phyloP scores from a whole-genome alignment of 164 flowering plant species.

The Umbilicus rupestris region DNA sequence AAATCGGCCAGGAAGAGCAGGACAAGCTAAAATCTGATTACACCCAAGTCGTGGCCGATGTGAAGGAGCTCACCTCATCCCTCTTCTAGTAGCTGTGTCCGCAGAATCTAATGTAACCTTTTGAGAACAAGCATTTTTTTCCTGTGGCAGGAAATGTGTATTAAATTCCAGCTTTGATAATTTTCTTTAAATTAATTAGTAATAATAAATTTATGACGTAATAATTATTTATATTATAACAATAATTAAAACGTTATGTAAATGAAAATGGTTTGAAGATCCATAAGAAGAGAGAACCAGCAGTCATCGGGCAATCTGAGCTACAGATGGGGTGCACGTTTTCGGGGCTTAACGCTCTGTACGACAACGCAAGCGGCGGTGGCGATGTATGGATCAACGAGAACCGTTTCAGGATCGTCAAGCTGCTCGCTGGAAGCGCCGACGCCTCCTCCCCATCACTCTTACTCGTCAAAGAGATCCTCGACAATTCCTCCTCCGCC shows the following conservation, averaged over 20 bases:
- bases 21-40: slow-evolving; percentile 66
- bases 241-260: no score
- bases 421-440: slow-evolving; percentile 89
- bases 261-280: no score
- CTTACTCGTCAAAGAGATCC: background rate
- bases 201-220: no score
- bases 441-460: background rate
- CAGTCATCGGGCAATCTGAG: no score
- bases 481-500: slow-evolving; percentile 5
- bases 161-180: no score
- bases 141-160: no score
- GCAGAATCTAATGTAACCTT: no score
- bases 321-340: slow-evolving; percentile 97
- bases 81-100: slow-evolving; percentile 26
- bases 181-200: no score
- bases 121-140: no score
- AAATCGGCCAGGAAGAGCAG: slow-evolving; percentile 48
- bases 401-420: slow-evolving; percentile 73
- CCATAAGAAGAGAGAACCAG: no score
- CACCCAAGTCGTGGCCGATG: slow-evolving; percentile 52
- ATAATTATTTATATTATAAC: no score
- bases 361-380: slow-evolving; percentile 76
- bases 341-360: slow-evolving; percentile 85
- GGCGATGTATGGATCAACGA: slow-evolving; percentile 99
- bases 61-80: slow-evolving; percentile 43